phyloP scores from a whole-genome alignment of 768 basidiomycete genomes.

The Rhodosporidiobolus odoratus region DNA sequence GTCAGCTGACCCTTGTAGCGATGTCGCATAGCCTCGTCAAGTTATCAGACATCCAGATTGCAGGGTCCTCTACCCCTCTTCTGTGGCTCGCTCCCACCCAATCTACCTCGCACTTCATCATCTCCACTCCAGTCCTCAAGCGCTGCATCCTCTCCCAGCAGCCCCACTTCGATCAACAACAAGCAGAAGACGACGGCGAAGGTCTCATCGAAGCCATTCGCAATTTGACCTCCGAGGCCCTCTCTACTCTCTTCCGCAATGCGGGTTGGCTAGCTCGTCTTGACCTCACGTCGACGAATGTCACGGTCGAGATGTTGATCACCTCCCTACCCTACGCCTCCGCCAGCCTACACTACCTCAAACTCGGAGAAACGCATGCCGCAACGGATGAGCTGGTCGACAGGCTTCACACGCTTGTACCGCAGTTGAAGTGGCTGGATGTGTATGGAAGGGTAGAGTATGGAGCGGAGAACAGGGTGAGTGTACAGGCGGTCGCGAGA shows the following conservation, averaged over 20 bases:
- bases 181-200: background rate
- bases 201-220: background rate
- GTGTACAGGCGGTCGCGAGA: slow-evolving; percentile 12
- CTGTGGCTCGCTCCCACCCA: slow-evolving; percentile 14
- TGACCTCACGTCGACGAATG: background rate
- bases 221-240: background rate
- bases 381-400: slow-evolving; percentile 9
- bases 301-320: slow-evolving; percentile 1
- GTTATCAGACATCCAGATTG: slow-evolving; percentile 4
- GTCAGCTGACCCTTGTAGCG: background rate
- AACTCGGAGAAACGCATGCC: slow-evolving; percentile 8
- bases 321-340: background rate
- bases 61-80: slow-evolving; percentile 1
- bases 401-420: slow-evolving; percentile 1
- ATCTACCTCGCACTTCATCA: slow-evolving; percentile 1
- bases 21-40: background rate
- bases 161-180: no score
- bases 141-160: background rate
- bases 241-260: slow-evolving; percentile 25
- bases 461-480: background rate
- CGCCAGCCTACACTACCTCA: background rate
- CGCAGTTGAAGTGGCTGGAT: slow-evolving; percentile 21
- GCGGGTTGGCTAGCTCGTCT: background rate
- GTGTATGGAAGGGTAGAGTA: background rate
- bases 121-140: slow-evolving; percentile 1